Base-by-base conservation (phyloP, 768 basidiomycete species). In the Pulveroboletus sp. region DNA sequence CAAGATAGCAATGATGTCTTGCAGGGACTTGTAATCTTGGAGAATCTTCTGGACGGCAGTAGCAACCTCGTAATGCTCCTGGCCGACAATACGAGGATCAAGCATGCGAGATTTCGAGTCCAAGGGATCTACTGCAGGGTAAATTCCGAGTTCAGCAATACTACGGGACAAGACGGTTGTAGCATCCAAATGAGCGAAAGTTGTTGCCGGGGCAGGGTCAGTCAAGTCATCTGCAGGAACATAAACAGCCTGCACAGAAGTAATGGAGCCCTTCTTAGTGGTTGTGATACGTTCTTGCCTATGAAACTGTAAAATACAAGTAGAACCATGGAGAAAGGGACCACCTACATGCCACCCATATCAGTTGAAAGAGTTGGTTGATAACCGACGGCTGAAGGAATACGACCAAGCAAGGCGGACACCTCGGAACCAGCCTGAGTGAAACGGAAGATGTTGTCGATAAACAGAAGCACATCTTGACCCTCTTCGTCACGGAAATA, bases 391-490 rank as follows among this genome's bases (percentile, higher is more conserved):
- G 96, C 96, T 60, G 96, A 98, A 60, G 96, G 96, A 68, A 98
- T 99, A 92, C 96, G 96, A 81, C 96, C 96, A 60, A 98, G 89
- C 63, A 99, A 75, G 57, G 96, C 96, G 76, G 96, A 99, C 80
- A 98, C 96, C 72, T 98, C 96, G 57, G 96, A 99, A 86, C 96
- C 96, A 67, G 96, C 96, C 74, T 98, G 96, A 62, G 96, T 99
- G 90, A 99, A 99, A 70, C 96, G 94, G 96, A 99, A 99, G 76
- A 99, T 99, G 85, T 99, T 99, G 89, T 99, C 96, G 70, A 99
- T 99, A 83, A 99, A 99, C 68, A 99, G 86, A 70, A 99, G 82
- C 80, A 99, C 96, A 73, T 99, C 96, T 74, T 99, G 96, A 57
- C 96, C 96, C 77, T 99, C 95, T 78, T 98, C 95, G 65, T 99